Base-by-base conservation (phyloP, 2,329 filamentous ascomycete species). In the Colletotrichum godetiae region DNA sequence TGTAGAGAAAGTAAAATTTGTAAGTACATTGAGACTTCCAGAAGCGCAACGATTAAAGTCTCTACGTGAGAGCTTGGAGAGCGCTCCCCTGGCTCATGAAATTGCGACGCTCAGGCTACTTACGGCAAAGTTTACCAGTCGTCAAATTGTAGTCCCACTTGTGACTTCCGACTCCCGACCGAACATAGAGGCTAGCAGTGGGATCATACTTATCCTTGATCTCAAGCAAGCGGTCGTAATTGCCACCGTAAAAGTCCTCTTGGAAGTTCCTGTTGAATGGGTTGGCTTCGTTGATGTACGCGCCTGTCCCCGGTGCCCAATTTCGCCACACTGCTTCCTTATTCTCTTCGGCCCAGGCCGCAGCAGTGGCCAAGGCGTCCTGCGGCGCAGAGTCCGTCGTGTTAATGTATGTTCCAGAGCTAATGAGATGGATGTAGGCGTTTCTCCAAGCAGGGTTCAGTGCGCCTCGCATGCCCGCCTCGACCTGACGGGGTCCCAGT, bases 231-330 rank as follows among this genome's bases (percentile, higher is more conserved):
- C 75, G 66, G 5, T 73, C 70, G 29, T 82, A 82, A 29, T 78
- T 60, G 3, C 49, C 42, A 5, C 80, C 81, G 37, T 77, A 82
- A 59, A 81, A 82, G 3, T 76, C 70, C 63, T 79, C 42, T 5
- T 69, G 75, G 56, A 79, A 81, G 42, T 80, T 75, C 11, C 13
- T 75, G 46, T 81, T 74, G 52, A 78, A 77, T 19, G 81, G 82
- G 72, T 83, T 82, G 1, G 81, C 83, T 76, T 87, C 84, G 66
- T 85, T 85, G 78, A 82, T 74, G 64, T 84, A 84, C 1, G 76
- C 61, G 15, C 75, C 73, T 1, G 73, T 46, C 15, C 63, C 62
- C 5, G 74, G 73, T 4, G 74, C 73, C 56, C 72, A 74, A 42
- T 72, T 53, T 11, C 64, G 58, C 72, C 72, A 75, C 19, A 74